Evolutionary conservation across 176 grass and related monocot genomes (phyloP).

Genomic region (Cocos nucifera): DNA sequence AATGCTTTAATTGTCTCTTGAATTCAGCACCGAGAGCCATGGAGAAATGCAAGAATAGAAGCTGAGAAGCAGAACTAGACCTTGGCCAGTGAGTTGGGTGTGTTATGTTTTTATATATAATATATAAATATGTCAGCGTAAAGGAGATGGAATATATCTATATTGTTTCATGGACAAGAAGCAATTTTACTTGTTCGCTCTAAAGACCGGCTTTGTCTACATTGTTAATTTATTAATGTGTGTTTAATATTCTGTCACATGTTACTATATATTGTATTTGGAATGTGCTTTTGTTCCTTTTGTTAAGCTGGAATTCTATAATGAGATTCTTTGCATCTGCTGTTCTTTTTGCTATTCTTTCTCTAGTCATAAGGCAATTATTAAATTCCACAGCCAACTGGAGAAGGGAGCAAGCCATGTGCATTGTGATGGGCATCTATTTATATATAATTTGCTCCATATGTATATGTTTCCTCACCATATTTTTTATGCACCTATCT

Average conservation of each 20-base stretch:
- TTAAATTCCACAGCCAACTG: neutral
- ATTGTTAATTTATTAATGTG: neutral
- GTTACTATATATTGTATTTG: too few species aligned
- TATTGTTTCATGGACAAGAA: constrained; percentile 2
- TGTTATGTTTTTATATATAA: neutral
- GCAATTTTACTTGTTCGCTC: neutral
- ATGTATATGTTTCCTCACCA: too few species aligned
- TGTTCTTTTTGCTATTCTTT: neutral
- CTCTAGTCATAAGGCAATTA: neutral
- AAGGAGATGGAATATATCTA: neutral
- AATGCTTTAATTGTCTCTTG: neutral
- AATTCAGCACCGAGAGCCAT: constrained; percentile 17
- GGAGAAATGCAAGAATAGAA: constrained; percentile 22
- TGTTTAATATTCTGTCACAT: neutral
- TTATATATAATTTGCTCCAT: neutral
- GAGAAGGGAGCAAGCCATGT: neutral
- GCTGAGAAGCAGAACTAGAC: neutral
- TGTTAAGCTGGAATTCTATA: too few species aligned
- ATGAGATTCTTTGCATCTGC: neutral
- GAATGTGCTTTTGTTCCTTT: too few species aligned
- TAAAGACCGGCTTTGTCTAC: neutral
- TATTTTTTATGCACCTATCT: too few species aligned
- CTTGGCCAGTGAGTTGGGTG: neutral
- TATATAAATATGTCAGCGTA: constrained; percentile 5
- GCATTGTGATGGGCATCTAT: constrained; percentile 2